Base-by-base conservation (phyloP, 495 filamentous ascomycete genomes). In the Aspergillus mulundensis region DNA sequence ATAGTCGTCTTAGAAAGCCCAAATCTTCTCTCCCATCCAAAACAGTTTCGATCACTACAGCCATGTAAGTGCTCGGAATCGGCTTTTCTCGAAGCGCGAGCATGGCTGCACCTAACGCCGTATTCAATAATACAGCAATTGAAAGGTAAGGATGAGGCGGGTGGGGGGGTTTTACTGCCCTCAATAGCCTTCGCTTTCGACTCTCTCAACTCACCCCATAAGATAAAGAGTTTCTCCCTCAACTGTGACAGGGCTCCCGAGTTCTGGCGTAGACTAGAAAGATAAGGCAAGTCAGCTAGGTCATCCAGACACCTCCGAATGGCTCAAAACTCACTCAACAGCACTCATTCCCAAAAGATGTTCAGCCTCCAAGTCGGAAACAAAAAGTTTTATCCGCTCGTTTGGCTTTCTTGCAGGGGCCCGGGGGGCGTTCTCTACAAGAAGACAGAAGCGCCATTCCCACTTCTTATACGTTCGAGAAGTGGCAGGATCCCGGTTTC, bases 131-230 rank as follows among this genome's bases (percentile, higher is more conserved):
- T 69, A 48, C 72, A 71, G 45, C 74, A 79, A 8, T 42, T 59
- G 36, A 77, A 71, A 18, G 74, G 70, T 21, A 66, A 40, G 5
- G 59, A 67, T 3, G 64, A 69, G 38, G 56, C 15, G 14, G 50
- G 28, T 23, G n/a, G 25, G 16, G 36, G 20, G 0, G 7, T 44
- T 16, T 54, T 58, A 11, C 20, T 49, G 24, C 50, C 56, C 32
- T 66, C 45, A 42, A 50, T 21, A 49, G 58, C 52, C 18, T 49
- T 48, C 42, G 50, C 52, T 58, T 88, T 89, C 43, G 64, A 57
- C 65, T 95, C 90, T 66, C 90, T 86, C 7, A 97, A 80, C 56
- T 95, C 79, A 3, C 93, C 93, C 91, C 93, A 97, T 7, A 97
- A 77, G 28, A 81, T 72, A 67, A 85, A 92, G 15, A 96, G 79